Evolutionary conservation across 768 basidiomycete species (phyloP), one percentile per base, ranked within the genome.

Genomic region (Candolleomyces efflorescens): DNA sequence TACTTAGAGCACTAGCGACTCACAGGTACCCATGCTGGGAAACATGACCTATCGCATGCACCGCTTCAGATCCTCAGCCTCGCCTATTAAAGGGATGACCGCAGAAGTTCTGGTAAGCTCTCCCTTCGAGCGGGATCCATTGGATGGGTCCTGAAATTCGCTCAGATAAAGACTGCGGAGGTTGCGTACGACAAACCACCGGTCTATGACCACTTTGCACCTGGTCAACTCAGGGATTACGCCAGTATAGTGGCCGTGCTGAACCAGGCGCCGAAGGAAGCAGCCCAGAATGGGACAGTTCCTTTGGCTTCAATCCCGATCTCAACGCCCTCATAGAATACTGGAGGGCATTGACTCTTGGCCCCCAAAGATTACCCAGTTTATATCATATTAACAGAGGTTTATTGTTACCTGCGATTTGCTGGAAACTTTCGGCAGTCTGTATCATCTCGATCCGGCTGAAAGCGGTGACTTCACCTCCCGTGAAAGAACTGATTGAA

Each of bases 21-120:
- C 76, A 9, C 59, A 68, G 37, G 68, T 82, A 1, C 66, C 75
- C 1, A 77, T 81, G 71, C 69, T 86, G 9, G 78, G 75, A 36
- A 73, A 78, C 38, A 75, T 77, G 9, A 62, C 72, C 0, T 94
- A 94, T 63, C 82, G 94, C 17, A 86, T 92, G 83, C 91, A 95
- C 66, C 85, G 93, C 7, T 87, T 96, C 64, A 81, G 90, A 37
- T 86, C 87, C 2, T 78, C 77, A 0, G 87, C 87, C 0, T 92
- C 92, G 17, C 85, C 92, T 0, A 79, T 95, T 57, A 92, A 92
- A 68, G 93, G 93, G 0, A 69, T 95, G 2, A 94, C 92, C 1
- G 78, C 90, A 1, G 89, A 92, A 61, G 89, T 95, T 13, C 72
- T 95, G 53, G 91, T 92, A 61, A 59, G 86, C 45, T n/a, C 27